Conservation (phyloP, 768 basidiomycete species). For the Hebeloma cylindrosporum region DNA sequence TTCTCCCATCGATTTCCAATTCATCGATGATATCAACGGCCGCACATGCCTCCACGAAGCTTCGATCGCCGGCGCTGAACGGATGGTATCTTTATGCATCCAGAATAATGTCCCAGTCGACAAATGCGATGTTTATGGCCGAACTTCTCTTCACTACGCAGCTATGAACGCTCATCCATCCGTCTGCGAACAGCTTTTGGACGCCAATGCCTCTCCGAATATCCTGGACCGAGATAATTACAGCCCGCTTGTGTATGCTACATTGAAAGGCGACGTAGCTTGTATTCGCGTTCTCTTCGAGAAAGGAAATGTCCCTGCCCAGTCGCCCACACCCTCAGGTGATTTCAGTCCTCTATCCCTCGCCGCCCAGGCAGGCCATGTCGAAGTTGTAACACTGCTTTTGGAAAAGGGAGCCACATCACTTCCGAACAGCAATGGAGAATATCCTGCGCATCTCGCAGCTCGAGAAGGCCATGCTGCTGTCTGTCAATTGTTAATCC, state of each 20-base stretch:
- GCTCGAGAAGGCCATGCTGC: slow-evolving; percentile 87
- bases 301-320: slow-evolving; percentile 63
- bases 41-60: slow-evolving; percentile 93
- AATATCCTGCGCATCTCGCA: slow-evolving; percentile 95
- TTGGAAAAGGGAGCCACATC: slow-evolving; percentile 76
- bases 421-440: slow-evolving; percentile 89
- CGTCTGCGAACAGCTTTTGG: slow-evolving; percentile 75
- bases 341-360: slow-evolving; percentile 87
- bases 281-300: slow-evolving; percentile 84
- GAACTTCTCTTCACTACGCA: slow-evolving; percentile 93
- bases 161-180: slow-evolving; percentile 86
- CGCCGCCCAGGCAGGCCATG: slow-evolving; percentile 87
- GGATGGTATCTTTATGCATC: slow-evolving; percentile 81
- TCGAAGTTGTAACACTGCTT: slow-evolving; percentile 76
- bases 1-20: slow-evolving; percentile 81
- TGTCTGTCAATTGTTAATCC: slow-evolving; percentile 77
- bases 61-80: slow-evolving; percentile 76
- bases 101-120: slow-evolving; percentile 67
- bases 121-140: slow-evolving; percentile 86
- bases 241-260: slow-evolving; percentile 92
- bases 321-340: slow-evolving; percentile 53
- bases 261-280: slow-evolving; percentile 77
- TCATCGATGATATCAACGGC: slow-evolving; percentile 96
- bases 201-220: slow-evolving; percentile 63
- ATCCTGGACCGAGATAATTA: slow-evolving; percentile 91